Evolutionary conservation across 2,329 filamentous ascomycete species (phyloP).

Genomic region (Sporothrix dimorphospora): DNA sequence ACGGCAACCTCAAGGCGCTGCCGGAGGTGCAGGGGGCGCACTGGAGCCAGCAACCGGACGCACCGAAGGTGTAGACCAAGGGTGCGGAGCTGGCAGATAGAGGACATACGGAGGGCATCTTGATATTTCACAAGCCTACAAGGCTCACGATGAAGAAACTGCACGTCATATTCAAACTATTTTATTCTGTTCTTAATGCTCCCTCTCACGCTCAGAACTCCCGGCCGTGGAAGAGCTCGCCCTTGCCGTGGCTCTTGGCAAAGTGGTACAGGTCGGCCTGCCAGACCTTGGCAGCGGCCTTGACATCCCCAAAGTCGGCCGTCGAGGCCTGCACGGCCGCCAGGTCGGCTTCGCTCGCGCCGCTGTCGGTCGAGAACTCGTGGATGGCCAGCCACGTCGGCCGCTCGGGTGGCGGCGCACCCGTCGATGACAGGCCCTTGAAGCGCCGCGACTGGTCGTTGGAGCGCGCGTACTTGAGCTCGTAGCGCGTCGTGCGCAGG

Average conservation of each 20-base stretch:
- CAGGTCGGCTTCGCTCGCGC: background rate
- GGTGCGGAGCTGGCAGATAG: background rate
- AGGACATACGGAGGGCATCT: too few species aligned
- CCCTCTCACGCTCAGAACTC: too few species aligned
- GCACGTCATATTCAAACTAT: background rate
- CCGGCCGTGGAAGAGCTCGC: constrained; percentile 32
- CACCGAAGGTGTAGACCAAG: background rate
- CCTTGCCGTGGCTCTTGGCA: constrained; percentile 30
- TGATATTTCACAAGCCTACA: too few species aligned
- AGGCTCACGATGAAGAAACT: background rate
- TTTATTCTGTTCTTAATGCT: background rate
- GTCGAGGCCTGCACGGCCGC: background rate
- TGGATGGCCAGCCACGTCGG: constrained; percentile 33
- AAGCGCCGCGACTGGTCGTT: constrained; percentile 36
- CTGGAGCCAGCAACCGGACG: constrained; percentile 58
- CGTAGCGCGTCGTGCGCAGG: constrained; percentile 36
- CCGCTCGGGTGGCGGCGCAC: constrained; percentile 31
- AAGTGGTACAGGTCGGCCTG: constrained; percentile 28
- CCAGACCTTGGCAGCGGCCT: constrained; percentile 25
- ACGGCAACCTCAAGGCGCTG: constrained; percentile 50
- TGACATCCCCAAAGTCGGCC: constrained; percentile 23
- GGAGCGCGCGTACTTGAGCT: constrained; percentile 34
- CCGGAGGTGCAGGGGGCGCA: constrained; percentile 56
- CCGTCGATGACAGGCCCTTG: constrained; percentile 35
- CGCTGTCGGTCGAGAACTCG: constrained; percentile 21